A percentile compares a stretch with the other conserved stretches of the same genome.
These are phyloP conservation scores for Mediolabrus comicus DNA, from an alignment of 108 stramenopile genomes.

Conservation along the genomic window DNA sequence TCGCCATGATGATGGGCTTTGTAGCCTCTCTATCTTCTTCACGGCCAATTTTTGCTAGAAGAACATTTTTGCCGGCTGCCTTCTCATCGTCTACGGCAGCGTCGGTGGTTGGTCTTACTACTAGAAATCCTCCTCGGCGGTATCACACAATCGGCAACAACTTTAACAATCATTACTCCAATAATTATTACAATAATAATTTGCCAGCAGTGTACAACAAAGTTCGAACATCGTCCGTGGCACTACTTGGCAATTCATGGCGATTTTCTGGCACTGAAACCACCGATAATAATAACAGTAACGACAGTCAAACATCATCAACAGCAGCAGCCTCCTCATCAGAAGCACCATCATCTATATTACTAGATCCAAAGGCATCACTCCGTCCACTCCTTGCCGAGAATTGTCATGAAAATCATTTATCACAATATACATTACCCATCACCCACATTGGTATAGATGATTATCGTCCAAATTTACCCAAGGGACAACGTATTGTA, in stretches of 20 bases:
- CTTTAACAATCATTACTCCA: too few relatives aligned
- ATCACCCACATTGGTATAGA: conserved; percentile 23
- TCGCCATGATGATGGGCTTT: neutral
- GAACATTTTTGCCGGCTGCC: neutral
- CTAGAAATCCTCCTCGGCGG: too few relatives aligned
- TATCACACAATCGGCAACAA: too few relatives aligned
- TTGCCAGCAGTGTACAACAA: too few relatives aligned
- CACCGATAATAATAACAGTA: too few relatives aligned
- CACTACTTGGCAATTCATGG: too few relatives aligned
- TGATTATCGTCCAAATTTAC: conserved; percentile 33
- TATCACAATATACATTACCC: conserved; percentile 30
- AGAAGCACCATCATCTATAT: neutral
- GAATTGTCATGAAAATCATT: conserved; percentile 6
- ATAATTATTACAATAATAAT: too few relatives aligned
- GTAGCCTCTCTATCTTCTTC: neutral
- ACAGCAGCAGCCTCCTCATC: too few relatives aligned
- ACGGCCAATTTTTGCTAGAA: neutral
- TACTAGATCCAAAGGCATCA: conserved; percentile 18
- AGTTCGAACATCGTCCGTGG: too few relatives aligned
- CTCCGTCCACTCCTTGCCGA: conserved; percentile 25
- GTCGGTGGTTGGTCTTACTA: too few relatives aligned
- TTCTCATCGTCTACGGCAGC: neutral
- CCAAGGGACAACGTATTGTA: conserved; percentile 55
- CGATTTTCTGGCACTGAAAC: too few relatives aligned
- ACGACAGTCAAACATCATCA: too few relatives aligned